These are phyloP conservation scores for Populus ilicifolia DNA, from an alignment of 345 rosid genomes.

Conservation along the genomic window DNA sequence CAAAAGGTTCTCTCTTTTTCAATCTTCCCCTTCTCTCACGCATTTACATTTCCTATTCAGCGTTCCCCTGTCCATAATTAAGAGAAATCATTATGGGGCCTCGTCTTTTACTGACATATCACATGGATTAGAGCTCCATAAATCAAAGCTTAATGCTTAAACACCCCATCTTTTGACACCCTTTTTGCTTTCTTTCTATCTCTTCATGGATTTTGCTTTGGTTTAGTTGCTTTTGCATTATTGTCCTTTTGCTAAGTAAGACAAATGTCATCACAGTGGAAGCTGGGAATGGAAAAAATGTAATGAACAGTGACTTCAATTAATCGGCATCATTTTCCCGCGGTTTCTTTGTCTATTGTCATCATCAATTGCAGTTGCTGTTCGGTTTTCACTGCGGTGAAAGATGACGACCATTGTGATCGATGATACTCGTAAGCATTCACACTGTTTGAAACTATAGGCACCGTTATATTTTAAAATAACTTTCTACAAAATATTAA, in stretches of 20 bases:
- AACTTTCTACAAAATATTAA: too few relatives aligned
- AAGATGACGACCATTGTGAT: not conserved
- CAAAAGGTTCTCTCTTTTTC: not conserved
- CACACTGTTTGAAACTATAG: too few relatives aligned
- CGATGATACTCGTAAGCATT: not conserved
- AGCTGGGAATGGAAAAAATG: not conserved
- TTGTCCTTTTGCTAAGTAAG: not conserved
- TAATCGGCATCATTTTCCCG: conserved; percentile 1
- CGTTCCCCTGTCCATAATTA: conserved; percentile 13
- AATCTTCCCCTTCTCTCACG: not conserved
- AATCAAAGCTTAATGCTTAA: conserved; percentile 5
- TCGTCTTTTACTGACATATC: conserved; percentile 17
- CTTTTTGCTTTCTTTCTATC: too few relatives aligned
- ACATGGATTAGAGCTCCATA: conserved; percentile 15
- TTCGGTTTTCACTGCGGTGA: not conserved
- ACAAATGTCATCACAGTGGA: conserved; percentile 8
- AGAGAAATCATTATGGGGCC: conserved; percentile 21
- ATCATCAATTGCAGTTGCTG: conserved; percentile 6
- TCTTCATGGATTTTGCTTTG: not conserved
- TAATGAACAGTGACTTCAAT: not conserved
- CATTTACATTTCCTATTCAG: not conserved
- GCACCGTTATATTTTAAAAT: too few relatives aligned
- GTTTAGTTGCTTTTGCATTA: not conserved
- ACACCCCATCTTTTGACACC: conserved; percentile 8
- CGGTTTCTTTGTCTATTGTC: conserved; percentile 17